Evolutionary conservation across 768 basidiomycete genomes (phyloP), one percentile per base, ranked within the genome.

Genomic region (Suillus fuscotomentosus): DNA sequence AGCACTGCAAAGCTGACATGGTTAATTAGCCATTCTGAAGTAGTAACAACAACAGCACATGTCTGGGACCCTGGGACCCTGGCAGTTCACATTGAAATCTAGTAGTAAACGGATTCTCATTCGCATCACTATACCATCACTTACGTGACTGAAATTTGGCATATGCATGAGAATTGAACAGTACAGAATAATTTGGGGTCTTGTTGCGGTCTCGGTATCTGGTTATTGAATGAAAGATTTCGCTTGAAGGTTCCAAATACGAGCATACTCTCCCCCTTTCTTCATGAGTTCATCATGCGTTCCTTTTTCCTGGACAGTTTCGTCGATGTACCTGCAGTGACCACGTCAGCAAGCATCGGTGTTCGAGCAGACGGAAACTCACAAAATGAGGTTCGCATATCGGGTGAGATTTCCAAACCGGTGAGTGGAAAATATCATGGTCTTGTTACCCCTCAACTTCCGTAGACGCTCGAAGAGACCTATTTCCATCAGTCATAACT

Each of bases 341-440:
- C 5, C 11, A 38, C 31, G 1, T 60, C 31, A 60, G 17, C 17
- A 8, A 60, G 20, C 8, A 56, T 56, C 9, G 14, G 14, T 27
- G 2, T 31, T 31, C 27, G 15, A 39, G 9, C n/a, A n/a, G 0
- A n/a, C 43, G 22, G 11, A 2, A 27, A 66, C 83, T 66, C 66
- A 90, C 86, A 91, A 65, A 39, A 92, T 90, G 3, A 89, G 72
- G 75, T 91, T 88, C 0, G 89, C 89, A 69, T 89, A 83, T 11
- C 87, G 80, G 1, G 89, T 92, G 14, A 91, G 76, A 65, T 87
- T 90, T 9, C 89, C 90, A 69, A 81, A 83, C 41, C 75, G 61
- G 31, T 76, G 92, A 0, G 89, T 88, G 1, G 90, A 92, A 70
- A 92, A 92, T 24, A 92, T 73, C 91, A 92, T 92, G 2, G 91